Conservation (phyloP, 139 green algal genomes). For the Haematococcus sp. region DNA sequence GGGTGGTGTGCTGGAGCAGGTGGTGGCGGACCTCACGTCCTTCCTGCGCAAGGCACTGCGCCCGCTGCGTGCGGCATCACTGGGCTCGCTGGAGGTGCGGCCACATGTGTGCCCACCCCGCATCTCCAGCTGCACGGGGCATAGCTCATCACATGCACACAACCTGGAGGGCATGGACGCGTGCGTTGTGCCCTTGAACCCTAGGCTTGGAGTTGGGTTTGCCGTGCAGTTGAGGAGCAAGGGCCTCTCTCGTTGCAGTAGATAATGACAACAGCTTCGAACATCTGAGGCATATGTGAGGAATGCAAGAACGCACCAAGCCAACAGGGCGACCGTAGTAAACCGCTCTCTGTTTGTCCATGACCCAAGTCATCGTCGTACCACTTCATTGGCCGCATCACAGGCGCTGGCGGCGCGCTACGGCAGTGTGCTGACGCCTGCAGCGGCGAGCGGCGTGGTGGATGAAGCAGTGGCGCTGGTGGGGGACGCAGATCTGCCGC, state of each 20-base stretch:
- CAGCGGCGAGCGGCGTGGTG: slow-evolving; percentile 11
- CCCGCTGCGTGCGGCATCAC: slow-evolving; percentile 73
- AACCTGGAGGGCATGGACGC: not conserved
- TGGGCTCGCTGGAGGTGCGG: slow-evolving; percentile 66
- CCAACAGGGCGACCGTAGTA: no score
- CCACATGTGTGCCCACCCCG: not conserved
- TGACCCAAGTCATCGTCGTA: no score
- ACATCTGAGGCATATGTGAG: no score
- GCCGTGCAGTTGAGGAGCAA: no score
- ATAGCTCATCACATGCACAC: not conserved
- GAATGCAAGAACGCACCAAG: no score
- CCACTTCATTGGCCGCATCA: no score
- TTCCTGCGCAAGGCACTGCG: slow-evolving; percentile 93
- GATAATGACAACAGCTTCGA: no score
- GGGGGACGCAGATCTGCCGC: slow-evolving; percentile 73
- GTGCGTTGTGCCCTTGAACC: not conserved
- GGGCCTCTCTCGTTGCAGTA: no score
- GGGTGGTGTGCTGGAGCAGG: slow-evolving; percentile 32
- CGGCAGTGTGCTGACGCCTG: slow-evolving; percentile 25
- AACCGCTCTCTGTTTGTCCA: no score
- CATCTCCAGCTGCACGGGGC: no score
- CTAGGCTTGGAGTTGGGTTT: not conserved
- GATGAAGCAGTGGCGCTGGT: slow-evolving; percentile 60
- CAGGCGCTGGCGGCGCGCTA: slow-evolving; percentile 55
- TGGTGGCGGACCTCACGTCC: slow-evolving; percentile 70